A percentile compares a stretch with the other conserved stretches of the same genome.
Conservation (phyloP, 371 early-diverging fungal species). For the Parasitella parasitica region DNA sequence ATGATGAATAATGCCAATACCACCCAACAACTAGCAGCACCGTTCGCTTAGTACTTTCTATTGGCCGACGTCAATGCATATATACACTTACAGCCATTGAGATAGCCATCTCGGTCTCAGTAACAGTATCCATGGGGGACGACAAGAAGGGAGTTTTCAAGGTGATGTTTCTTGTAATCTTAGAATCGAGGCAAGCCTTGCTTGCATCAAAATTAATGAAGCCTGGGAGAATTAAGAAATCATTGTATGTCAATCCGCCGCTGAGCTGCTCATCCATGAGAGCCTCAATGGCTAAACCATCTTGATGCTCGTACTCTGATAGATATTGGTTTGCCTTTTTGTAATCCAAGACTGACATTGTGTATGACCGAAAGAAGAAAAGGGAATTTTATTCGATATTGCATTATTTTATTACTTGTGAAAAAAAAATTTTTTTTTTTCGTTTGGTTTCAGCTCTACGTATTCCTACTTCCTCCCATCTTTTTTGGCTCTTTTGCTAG, state of each 20-base stretch:
- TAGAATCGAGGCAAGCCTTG: constrained; percentile 72
- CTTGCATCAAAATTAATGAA: constrained; percentile 91
- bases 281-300: constrained; percentile 77
- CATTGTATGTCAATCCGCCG: constrained; percentile 97
- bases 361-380: neutral
- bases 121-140: constrained; percentile 98
- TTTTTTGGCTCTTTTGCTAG: constrained; percentile 19
- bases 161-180: constrained; percentile 82
- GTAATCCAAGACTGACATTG: constrained; percentile 19
- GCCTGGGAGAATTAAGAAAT: constrained; percentile 95
- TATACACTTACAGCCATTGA: constrained; percentile 84
- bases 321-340: constrained; percentile 19
- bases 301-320: constrained; percentile 48
- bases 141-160: constrained; percentile 93
- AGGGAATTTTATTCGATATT: neutral
- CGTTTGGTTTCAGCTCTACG: neutral
- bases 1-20: constrained; percentile 95
- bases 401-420: neutral
- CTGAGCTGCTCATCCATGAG: constrained; percentile 69
- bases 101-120: constrained; percentile 96
- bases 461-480: constrained; percentile 17
- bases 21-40: constrained; percentile 87
- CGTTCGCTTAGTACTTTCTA: too few species aligned
- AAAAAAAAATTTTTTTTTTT: neutral
- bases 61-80: too few species aligned